Evolutionary conservation across 305 asterid species (phyloP).

Genomic region (Fraxinus paxiana): DNA sequence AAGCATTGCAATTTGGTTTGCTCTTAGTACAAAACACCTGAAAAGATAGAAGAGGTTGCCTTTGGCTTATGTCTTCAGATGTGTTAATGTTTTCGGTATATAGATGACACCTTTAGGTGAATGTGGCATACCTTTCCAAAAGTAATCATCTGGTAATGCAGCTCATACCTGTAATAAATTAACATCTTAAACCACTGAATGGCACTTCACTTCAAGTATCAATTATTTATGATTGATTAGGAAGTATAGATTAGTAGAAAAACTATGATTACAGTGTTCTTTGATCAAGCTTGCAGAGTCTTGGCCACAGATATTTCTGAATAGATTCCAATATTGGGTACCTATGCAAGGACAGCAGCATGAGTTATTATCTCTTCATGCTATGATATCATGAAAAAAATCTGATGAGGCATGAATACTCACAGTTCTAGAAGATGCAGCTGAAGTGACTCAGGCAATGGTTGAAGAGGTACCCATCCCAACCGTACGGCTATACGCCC

Average conservation of each 20-base stretch:
- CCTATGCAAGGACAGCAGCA: conserved; percentile 43
- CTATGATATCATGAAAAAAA: conserved; percentile 15
- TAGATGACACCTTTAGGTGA: conserved; percentile 5
- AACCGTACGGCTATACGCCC: conserved; percentile 97
- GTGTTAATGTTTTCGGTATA: not conserved
- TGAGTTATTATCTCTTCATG: conserved; percentile 26
- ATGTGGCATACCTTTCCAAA: conserved; percentile 81
- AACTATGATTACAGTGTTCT: conserved; percentile 62
- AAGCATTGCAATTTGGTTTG: conserved; percentile 96
- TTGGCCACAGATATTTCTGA: conserved; percentile 94
- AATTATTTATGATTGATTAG: conserved; percentile 8
- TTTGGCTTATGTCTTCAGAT: conserved; percentile 19
- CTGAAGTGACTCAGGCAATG: conserved; percentile 95
- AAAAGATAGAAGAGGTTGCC: conserved; percentile 21
- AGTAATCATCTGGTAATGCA: conserved; percentile 97
- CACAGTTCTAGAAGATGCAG: conserved; percentile 91
- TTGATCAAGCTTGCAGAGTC: conserved; percentile 99
- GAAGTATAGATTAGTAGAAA: conserved; percentile 9
- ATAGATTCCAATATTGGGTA: conserved; percentile 92
- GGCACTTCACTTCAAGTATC: conserved; percentile 18
- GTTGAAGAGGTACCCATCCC: conserved; percentile 99
- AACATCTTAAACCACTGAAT: conserved; percentile 32
- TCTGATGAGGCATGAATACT: conserved; percentile 34
- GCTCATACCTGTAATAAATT: conserved; percentile 72
- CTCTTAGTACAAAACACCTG: conserved; percentile 98